phyloP scores from a whole-genome alignment of 306 rosid genomes.

The Potentilla sterilis region DNA sequence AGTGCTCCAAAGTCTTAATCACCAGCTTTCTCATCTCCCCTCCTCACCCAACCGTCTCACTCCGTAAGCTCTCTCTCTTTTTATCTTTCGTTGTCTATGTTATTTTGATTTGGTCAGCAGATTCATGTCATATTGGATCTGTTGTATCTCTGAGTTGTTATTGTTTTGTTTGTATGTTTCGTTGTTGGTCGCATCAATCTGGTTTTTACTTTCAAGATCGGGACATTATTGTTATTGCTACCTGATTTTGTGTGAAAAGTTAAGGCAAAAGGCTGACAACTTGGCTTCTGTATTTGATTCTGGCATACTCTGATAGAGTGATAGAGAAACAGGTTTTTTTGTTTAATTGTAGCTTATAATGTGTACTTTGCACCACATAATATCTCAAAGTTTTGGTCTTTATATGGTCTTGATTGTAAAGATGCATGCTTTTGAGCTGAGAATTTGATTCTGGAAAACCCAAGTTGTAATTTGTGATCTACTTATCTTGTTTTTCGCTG shows the following conservation, averaged over 20 bases:
- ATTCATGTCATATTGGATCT: constrained; percentile 6
- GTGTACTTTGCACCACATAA: neutral
- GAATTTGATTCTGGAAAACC: neutral
- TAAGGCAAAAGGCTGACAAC: neutral
- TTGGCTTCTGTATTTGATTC: neutral
- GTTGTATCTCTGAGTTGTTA: neutral
- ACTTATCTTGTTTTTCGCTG: neutral
- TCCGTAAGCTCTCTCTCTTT: constrained; percentile 5
- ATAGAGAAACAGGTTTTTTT: neutral
- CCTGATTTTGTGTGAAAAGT: neutral
- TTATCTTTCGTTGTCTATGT: neutral
- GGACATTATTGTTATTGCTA: neutral
- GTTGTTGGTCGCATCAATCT: neutral
- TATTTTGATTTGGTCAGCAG: neutral
- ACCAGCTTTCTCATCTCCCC: neutral
- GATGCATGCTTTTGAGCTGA: neutral
- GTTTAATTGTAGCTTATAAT: neutral
- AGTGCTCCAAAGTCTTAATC: neutral
- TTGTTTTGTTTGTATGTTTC: constrained; percentile 3
- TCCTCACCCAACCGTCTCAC: neutral
- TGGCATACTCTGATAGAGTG: neutral
- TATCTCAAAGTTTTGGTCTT: neutral
- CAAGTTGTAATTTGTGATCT: neutral
- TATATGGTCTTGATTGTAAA: neutral
- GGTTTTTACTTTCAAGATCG: neutral